Evolutionary conservation across 495 filamentous ascomycete genomes (phyloP), one percentile per base, ranked within the genome.

Genomic region (Hyaloscypha hepaticicola): DNA sequence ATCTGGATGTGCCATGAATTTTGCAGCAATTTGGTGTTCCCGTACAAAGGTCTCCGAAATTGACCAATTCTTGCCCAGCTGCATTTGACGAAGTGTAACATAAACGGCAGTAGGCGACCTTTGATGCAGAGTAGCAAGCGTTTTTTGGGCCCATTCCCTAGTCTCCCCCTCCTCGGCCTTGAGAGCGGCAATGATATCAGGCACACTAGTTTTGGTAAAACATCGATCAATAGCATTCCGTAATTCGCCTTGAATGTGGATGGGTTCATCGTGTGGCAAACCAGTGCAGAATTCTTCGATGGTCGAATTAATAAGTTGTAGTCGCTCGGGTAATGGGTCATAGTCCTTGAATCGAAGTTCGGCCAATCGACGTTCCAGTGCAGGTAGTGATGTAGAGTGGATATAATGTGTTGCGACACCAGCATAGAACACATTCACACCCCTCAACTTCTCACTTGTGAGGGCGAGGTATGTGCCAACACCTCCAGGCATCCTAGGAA

Each of bases 341-440:
- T 86, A 80, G 74, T 98, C 96, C 58, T 82, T 81, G 83, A 98
- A 98, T 24, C 85, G 84, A 68, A 99, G 82, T 74, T 99, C 95
- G 0, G 91, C 88, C 22, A 99, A 85, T 63, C 95, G 91, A 19
- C 85, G 81, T 70, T 96, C 93, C 48, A 98, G 83, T 68, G 81
- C 86, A 38, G 87, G 84, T 26, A 99, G 81, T 66, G 86, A 86
- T 41, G 90, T 90, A 19, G 93, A 97, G 82, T 99, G 89, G 58
- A 99, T 78, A 76, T 94, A 98, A 79, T 98, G 94, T 14, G 94
- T 97, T 60, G 94, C 94, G 66, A 97, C 81, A 49, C 93, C 93
- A 45, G 90, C 78, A 77, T 89, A 91, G 75, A 94, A 90, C 49
- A 87, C 86, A 75, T 98, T 89, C 14, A 87, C 88, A 59, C 95